Percentiles rank a stretch among this genome's conserved stretches.
These are phyloP conservation scores for Acanthamoeba quina DNA, from an alignment of 208 protist genomes.

Conservation along the genomic window DNA sequence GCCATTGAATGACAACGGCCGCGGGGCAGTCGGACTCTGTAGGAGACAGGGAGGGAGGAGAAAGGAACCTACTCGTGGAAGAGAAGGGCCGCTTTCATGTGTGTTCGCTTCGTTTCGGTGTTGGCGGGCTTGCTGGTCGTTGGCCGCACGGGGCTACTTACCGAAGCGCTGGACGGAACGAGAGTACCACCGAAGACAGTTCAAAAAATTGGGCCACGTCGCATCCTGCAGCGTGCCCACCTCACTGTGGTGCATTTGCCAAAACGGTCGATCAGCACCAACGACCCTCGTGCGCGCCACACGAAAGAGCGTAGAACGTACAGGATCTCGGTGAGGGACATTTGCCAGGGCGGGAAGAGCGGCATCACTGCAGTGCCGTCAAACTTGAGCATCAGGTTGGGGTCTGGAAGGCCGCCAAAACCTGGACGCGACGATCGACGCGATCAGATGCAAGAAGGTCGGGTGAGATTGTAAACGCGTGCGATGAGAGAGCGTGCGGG, in stretches of 20 bases:
- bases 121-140: not conserved
- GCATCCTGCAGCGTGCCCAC: slow-evolving; percentile 22
- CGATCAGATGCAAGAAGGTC: not conserved
- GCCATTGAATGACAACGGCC: too few relatives aligned
- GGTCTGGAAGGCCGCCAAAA: slow-evolving; percentile 3
- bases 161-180: slow-evolving; percentile 5
- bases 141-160: not conserved
- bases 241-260: not conserved
- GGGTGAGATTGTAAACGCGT: not conserved
- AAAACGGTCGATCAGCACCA: not conserved
- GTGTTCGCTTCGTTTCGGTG: too few relatives aligned
- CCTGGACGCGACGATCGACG: not conserved
- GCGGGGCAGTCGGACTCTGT: too few relatives aligned
- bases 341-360: slow-evolving; percentile 7
- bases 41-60: not conserved
- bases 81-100: too few relatives aligned
- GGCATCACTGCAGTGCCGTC: slow-evolving; percentile 28
- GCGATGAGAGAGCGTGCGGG: not conserved
- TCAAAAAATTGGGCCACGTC: slow-evolving; percentile 41
- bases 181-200: slow-evolving; percentile 1
- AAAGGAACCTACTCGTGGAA: not conserved
- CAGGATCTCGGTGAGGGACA: not conserved
- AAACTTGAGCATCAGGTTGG: slow-evolving; percentile 56
- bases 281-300: too few relatives aligned
- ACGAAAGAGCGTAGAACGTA: not conserved